phyloP scores from a whole-genome alignment of 306 rosid genomes.

The Pyrus betulifolia region DNA sequence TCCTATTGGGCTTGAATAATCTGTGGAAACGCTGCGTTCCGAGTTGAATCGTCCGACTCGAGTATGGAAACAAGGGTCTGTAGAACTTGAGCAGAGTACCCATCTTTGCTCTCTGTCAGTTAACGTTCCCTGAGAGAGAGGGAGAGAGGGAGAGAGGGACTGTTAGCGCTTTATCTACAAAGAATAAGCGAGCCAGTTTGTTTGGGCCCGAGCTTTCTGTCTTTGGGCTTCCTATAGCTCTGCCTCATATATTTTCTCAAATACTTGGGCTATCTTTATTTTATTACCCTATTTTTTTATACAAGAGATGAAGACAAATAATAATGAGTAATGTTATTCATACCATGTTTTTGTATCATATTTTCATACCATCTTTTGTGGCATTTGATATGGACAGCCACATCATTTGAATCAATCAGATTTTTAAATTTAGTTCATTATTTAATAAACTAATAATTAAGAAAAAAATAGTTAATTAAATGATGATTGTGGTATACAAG shows the following conservation, averaged over 20 bases:
- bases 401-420: too few species aligned
- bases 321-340: too few species aligned
- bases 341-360: too few species aligned
- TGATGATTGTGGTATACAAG: too few species aligned
- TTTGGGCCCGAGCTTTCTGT: neutral
- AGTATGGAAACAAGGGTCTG: slow-evolving; percentile 37
- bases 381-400: too few species aligned
- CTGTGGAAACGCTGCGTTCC: slow-evolving; percentile 8
- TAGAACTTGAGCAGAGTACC: slow-evolving; percentile 52
- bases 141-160: neutral
- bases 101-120: slow-evolving; percentile 25
- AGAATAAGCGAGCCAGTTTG: neutral
- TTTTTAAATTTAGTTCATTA: too few species aligned
- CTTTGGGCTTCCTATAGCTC: neutral
- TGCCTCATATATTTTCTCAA: neutral
- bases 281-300: too few species aligned
- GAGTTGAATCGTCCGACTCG: slow-evolving; percentile 26
- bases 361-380: too few species aligned
- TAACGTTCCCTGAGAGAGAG: neutral
- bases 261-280: too few species aligned
- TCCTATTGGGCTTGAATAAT: slow-evolving; percentile 15
- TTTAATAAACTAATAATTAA: too few species aligned
- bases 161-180: neutral
- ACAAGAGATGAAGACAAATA: too few species aligned
- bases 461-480: too few species aligned